Percentiles rank a stretch among this genome's conserved stretches.
phyloP scores from a whole-genome alignment of 1,139 yeast genomes.

The Yamadazyma buinensis region DNA sequence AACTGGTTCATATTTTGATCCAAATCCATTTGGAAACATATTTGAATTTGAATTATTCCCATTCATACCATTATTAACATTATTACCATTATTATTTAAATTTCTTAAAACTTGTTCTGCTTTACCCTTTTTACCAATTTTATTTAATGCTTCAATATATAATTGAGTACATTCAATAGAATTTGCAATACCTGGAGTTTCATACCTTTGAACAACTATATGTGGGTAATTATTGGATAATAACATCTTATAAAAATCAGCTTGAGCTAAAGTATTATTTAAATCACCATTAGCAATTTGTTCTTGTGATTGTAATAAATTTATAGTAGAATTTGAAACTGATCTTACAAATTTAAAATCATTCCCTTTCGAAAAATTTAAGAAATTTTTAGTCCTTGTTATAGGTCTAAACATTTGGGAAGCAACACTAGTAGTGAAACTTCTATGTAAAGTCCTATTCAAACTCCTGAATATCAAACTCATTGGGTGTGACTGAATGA shows the following conservation, averaged over 20 bases:
- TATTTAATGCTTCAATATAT: slow-evolving; percentile 76
- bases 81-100: slow-evolving; percentile 11
- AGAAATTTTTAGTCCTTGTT: neutral
- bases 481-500: neutral
- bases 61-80: slow-evolving; percentile 1
- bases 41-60: slow-evolving; percentile 14
- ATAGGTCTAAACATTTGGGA: too few species aligned
- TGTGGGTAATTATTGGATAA: slow-evolving; percentile 84
- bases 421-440: neutral
- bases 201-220: slow-evolving; percentile 86
- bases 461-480: neutral
- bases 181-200: slow-evolving; percentile 84
- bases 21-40: slow-evolving; percentile 36
- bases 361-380: neutral
- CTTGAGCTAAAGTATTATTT: slow-evolving; percentile 66
- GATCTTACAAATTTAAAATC: neutral
- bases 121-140: slow-evolving; percentile 72
- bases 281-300: slow-evolving; percentile 76
- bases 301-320: slow-evolving; percentile 64
- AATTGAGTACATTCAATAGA: slow-evolving; percentile 73
- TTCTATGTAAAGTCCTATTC: neutral
- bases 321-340: slow-evolving; percentile 20
- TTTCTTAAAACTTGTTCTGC: slow-evolving; percentile 58
- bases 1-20: slow-evolving; percentile 66
- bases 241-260: slow-evolving; percentile 72